phyloP scores from a whole-genome alignment of 2,329 filamentous ascomycete genomes.

The Colletotrichum scovillei region DNA sequence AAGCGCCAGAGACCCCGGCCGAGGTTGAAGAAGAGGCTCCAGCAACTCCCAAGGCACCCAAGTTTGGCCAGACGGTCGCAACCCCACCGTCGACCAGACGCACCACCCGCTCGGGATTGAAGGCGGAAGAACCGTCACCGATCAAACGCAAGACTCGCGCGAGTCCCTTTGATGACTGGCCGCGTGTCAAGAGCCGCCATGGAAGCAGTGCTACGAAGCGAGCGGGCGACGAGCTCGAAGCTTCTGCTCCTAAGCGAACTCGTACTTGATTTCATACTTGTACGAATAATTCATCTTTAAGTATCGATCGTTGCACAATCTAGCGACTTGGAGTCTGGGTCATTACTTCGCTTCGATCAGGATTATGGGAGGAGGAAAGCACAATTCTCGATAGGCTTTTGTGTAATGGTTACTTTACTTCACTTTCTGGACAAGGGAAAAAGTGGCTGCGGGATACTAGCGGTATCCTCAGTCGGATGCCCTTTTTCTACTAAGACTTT shows the following conservation, averaged over 20 bases:
- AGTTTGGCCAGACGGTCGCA: constrained; percentile 63
- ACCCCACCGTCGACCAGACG: constrained; percentile 72
- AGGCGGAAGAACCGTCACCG: constrained; percentile 55
- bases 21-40: constrained; percentile 12
- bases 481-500: constrained; percentile 13
- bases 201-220: constrained; percentile 18
- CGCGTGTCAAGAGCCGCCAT: constrained; percentile 68
- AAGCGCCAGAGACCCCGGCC: constrained; percentile 46
- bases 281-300: constrained; percentile 9
- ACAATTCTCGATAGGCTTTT: constrained; percentile 33
- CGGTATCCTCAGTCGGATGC: not conserved
- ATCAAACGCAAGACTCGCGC: constrained; percentile 52
- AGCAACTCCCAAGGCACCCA: constrained; percentile 65
- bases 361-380: constrained; percentile 10
- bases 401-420: constrained; percentile 34
- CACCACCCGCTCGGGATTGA: constrained; percentile 67
- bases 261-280: constrained; percentile 44
- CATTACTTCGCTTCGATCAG: constrained; percentile 8
- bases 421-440: constrained; percentile 19
- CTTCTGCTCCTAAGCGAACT: constrained; percentile 48
- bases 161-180: constrained; percentile 77
- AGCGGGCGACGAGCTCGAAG: constrained; percentile 38
- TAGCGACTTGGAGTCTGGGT: not conserved
- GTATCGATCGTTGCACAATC: constrained; percentile 19
- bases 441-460: not conserved